Conservation (phyloP, 1,284 basidiomycete species). For the Mycosarcoma mackinlayi region DNA sequence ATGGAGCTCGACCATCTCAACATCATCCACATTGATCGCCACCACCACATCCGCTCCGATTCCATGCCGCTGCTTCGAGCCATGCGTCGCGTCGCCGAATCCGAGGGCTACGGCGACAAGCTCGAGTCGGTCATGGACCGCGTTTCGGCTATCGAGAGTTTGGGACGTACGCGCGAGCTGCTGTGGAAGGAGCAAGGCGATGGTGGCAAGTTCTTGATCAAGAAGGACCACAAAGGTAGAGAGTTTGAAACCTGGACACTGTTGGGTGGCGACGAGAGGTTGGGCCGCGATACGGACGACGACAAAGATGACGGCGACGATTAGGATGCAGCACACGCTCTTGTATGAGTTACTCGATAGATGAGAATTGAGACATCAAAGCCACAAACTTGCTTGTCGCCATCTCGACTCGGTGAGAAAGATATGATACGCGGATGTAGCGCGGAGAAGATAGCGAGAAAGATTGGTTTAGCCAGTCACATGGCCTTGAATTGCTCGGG, state of each 20-base stretch:
- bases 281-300: constrained; percentile 51
- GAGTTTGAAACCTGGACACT: constrained; percentile 60
- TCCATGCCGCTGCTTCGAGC: constrained; percentile 62
- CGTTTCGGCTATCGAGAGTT: constrained; percentile 59
- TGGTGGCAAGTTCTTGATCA: constrained; percentile 56
- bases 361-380: background rate
- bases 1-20: constrained; percentile 59
- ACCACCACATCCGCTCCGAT: constrained; percentile 61
- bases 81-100: constrained; percentile 54
- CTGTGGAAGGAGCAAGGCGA: constrained; percentile 65
- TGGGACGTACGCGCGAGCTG: constrained; percentile 56
- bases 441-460: too few relatives aligned
- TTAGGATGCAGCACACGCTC: background rate
- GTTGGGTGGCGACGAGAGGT: constrained; percentile 60
- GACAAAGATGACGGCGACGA: constrained; percentile 15
- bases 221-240: constrained; percentile 54
- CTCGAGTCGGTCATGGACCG: constrained; percentile 64
- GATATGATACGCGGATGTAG: too few relatives aligned
- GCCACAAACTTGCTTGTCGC: background rate
- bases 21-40: constrained; percentile 59
- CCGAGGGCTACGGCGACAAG: constrained; percentile 53
- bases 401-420: too few relatives aligned
- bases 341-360: background rate
- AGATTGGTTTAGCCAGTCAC: too few relatives aligned
- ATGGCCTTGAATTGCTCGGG: too few relatives aligned